Evolutionary conservation across 805 yeast species (phyloP), one percentile per base, ranked within the genome.

Genomic region (Sugiyamaella chiloensis): DNA sequence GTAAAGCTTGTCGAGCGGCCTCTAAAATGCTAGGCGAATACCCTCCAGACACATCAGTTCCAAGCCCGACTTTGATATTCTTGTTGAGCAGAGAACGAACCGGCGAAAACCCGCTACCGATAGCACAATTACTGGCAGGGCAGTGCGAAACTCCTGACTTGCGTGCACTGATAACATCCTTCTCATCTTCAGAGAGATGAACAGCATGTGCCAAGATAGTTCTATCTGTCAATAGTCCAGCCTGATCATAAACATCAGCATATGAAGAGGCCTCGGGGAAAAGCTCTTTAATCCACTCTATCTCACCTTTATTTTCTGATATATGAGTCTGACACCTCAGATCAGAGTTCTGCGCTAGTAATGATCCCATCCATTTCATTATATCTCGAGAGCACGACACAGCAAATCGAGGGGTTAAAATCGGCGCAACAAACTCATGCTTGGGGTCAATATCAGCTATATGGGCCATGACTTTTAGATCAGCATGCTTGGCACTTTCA

Each of bases 341-440:
- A 29, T 76, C 61, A 9, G 45, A 46, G 26, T 72, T 60, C 5
- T 70, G 56, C 20, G 65, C 57, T n/a, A 81, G 72, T 21, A 85
- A 61, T 4, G 73, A 64, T 2, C 95, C 95, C 46, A 90, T 70
- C 72, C 79, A 73, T 5, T 60, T 60, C 69, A 91, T 67, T 31
- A 87, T 69, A 42, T 78, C 75, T 20, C 77, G 68, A 2, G 87
- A 73, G 61, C 97, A 91, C 16, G 86, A 78, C 1, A 96, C 96
- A 0, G 98, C 98, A 70, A 91, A 91, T 49, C 99, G 70, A 6
- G 99, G 98, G 1, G 98, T 91, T 8, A 91, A 56, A 11, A 90
- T 81, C 0, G 98, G 96, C 43, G 75, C 69, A 12, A 91, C 75
- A 2, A 71, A 52, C 16, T 76, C 74, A 29, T 74, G 70, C 0